These are phyloP conservation scores for Kokia cookei DNA, from an alignment of 441 rosid species.

Conservation along the genomic window DNA sequence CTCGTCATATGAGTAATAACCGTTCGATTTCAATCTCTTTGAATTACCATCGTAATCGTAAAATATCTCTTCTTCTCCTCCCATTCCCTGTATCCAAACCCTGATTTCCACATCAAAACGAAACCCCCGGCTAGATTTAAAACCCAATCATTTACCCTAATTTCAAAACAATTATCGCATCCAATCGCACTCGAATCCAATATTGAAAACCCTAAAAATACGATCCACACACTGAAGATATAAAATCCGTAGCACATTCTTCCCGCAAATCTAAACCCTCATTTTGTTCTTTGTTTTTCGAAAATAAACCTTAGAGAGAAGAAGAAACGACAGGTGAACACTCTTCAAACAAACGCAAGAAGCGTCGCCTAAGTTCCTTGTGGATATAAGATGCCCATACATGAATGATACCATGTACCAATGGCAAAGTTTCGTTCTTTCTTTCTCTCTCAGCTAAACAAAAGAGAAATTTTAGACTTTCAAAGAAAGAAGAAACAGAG, in stretches of 20 bases:
- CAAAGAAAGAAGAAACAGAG: neutral
- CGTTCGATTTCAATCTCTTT: constrained; percentile 43
- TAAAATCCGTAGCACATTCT: constrained; percentile 13
- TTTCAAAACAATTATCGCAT: neutral
- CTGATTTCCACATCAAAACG: constrained; percentile 3
- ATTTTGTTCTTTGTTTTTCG: constrained; percentile 23
- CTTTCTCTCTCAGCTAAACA: neutral
- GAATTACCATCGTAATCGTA: constrained; percentile 29
- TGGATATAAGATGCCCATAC: constrained; percentile 15
- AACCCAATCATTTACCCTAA: neutral
- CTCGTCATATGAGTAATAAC: constrained; percentile 29
- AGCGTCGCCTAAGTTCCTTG: neutral
- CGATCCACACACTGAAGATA: neutral
- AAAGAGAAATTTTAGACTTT: neutral
- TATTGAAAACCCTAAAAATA: constrained; percentile 2
- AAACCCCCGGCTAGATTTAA: neutral
- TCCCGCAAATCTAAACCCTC: constrained; percentile 27
- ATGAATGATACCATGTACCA: neutral
- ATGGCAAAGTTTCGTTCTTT: neutral
- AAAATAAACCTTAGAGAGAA: constrained; percentile 15
- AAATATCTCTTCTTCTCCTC: constrained; percentile 18
- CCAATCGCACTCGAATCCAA: neutral
- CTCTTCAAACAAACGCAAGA: constrained; percentile 12
- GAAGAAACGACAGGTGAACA: constrained; percentile 1
- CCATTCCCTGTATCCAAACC: neutral